Percentiles rank a stretch among this genome's conserved stretches.
phyloP scores from a whole-genome alignment of 306 rosid genomes.

The Crotalaria pallida region DNA sequence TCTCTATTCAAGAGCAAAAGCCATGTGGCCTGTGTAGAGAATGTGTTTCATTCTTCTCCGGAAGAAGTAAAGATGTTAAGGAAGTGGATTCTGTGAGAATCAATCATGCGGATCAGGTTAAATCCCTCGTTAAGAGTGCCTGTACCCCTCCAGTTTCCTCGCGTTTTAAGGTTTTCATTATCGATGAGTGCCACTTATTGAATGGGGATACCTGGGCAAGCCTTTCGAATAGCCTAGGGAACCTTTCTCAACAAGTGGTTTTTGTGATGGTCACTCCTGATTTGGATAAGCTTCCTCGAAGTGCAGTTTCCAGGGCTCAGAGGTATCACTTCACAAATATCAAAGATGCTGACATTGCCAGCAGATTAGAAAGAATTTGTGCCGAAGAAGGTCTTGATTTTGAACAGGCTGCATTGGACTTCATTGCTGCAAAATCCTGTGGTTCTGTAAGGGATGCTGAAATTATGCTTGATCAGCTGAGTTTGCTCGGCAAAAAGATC shows the following conservation, averaged over 20 bases:
- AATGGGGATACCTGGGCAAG: slow-evolving; percentile 60
- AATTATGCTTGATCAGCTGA: slow-evolving; percentile 89
- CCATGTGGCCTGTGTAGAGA: slow-evolving; percentile 79
- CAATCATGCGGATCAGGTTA: slow-evolving; percentile 55
- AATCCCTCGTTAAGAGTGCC: slow-evolving; percentile 62
- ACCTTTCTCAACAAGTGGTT: slow-evolving; percentile 54
- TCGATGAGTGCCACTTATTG: slow-evolving; percentile 83
- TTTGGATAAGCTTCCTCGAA: slow-evolving; percentile 56
- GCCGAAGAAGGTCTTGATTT: slow-evolving; percentile 56
- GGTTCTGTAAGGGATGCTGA: slow-evolving; percentile 92
- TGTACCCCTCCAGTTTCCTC: slow-evolving; percentile 51
- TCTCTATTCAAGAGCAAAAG: slow-evolving; percentile 42
- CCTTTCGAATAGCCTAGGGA: slow-evolving; percentile 53
- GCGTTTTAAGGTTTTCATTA: slow-evolving; percentile 68
- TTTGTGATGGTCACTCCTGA: slow-evolving; percentile 83
- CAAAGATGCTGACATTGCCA: slow-evolving; percentile 58
- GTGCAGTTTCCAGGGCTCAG: slow-evolving; percentile 66
- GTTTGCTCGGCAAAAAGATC: slow-evolving; percentile 73
- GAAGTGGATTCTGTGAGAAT: slow-evolving; percentile 70
- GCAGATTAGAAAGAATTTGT: slow-evolving; percentile 54
- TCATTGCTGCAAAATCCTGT: slow-evolving; percentile 60
- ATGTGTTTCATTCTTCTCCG: slow-evolving; percentile 61
- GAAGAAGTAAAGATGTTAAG: slow-evolving; percentile 65
- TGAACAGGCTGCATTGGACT: slow-evolving; percentile 65
- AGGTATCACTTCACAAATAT: slow-evolving; percentile 69